Base-by-base conservation (phyloP, 2,329 filamentous ascomycete genomes). In the Fusarium sp. region DNA sequence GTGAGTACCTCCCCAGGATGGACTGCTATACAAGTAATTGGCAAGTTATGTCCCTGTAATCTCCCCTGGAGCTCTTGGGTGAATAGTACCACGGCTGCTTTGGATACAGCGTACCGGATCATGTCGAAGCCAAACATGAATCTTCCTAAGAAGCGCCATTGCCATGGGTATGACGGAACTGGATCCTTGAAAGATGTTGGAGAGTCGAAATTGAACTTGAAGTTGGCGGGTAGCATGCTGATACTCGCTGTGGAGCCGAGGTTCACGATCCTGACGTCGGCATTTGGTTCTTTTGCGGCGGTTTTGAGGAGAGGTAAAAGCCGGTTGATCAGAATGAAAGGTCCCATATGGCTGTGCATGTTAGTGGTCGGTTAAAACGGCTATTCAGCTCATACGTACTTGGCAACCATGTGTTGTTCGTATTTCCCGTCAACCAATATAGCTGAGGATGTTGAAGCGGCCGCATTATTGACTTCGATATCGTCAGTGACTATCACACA, bases 241-340 rank as follows among this genome's bases (percentile, higher is more conserved):
- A 2, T 47, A 0, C 1, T 30, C 4, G 44, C 44, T 0, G 19
- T 47, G 3, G 44, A 47, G 3, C 44, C n/a, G 4, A 47, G 44
- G 9, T 30, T 47, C 1, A 30, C 2, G 46, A 49, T 21, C 0
- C 46, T 30, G 13, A n/a, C 46, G 6, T 49, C 28, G 6, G 28
- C 19, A 0, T 11, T 0, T 1, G 1, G 0, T 1, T 30, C 13
- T 3, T 5, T 30, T 6, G 6, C 6, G 13, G 46, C 28, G 4
- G 13, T 7, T 16, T 6, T n/a, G 3, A 49, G 46, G 2, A 49
- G 46, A 2, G 19, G 46, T 6, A 30, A 9, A 3, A 49, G 46
- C 3, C 28, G 3, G 3, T 49, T 30, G 13, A 5, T 3, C 3
- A 49, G 28, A 7, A 49, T 16, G 6, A 49, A 30, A 2, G 25